A percentile compares a stretch with the other conserved stretches of the same genome.
phyloP scores from a whole-genome alignment of 2,329 filamentous ascomycete genomes.

The Plenodomus biglobosus region DNA sequence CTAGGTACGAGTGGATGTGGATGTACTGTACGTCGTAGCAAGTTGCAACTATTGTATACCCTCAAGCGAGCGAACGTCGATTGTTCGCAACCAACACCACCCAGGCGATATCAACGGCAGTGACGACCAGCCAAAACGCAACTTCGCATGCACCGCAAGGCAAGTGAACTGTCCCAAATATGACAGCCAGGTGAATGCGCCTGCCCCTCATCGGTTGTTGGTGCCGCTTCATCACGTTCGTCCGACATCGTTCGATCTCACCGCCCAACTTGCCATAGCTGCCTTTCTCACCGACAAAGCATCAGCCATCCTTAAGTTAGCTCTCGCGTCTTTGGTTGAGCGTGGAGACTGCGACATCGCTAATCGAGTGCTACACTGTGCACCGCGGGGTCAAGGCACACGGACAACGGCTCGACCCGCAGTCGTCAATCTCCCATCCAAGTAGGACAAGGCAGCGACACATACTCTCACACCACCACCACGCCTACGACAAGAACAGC shows the following conservation, averaged over 20 bases:
- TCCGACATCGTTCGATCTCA: conserved; percentile 7
- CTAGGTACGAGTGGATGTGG: conserved; percentile 26
- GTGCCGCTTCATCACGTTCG: conserved; percentile 13
- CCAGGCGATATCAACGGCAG: conserved; percentile 10
- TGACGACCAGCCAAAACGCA: conserved; percentile 9
- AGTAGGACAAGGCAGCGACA: conserved; percentile 7
- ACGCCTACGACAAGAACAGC: not conserved
- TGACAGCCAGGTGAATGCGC: conserved; percentile 16
- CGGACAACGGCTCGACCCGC: not conserved
- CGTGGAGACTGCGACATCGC: conserved; percentile 1
- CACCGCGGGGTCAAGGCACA: conserved; percentile 9
- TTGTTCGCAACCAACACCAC: conserved; percentile 19
- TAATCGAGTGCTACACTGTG: conserved; percentile 1
- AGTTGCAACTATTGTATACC: conserved; percentile 1
- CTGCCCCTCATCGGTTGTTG: conserved; percentile 23
- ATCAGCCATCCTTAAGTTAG: not conserved
- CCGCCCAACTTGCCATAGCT: conserved; percentile 6
- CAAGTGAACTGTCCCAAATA: conserved; percentile 4
- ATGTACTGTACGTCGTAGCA: too few relatives aligned
- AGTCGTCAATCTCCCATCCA: conserved; percentile 1
- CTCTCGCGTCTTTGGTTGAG: not conserved
- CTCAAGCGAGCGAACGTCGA: conserved; percentile 3
- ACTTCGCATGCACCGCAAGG: conserved; percentile 2
- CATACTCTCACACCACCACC: conserved; percentile 2
- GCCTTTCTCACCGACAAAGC: conserved; percentile 9